These are phyloP conservation scores for Barnettozyma hawaiiensis DNA, from an alignment of 1,139 yeast species.

Conservation along the genomic window DNA sequence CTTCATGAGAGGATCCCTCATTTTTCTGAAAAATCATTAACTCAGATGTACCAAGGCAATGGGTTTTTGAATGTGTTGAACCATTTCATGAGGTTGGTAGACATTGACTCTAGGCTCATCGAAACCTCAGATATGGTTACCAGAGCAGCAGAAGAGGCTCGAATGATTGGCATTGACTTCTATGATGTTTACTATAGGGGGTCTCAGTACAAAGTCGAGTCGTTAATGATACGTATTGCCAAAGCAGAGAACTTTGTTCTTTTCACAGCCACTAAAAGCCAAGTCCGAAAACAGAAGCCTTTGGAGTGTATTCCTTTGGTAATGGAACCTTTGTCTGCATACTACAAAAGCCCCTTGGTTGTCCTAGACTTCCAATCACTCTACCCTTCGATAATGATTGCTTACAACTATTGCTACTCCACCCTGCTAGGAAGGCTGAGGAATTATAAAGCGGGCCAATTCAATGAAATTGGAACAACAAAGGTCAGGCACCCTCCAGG, in stretches of 20 bases:
- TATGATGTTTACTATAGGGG: conserved; percentile 85
- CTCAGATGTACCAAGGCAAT: conserved; percentile 42
- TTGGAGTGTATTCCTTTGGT: conserved; percentile 84
- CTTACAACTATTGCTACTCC: conserved; percentile 87
- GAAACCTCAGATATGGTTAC: conserved; percentile 61
- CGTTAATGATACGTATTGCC: conserved; percentile 66
- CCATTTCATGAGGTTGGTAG: conserved; percentile 50
- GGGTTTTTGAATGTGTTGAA: conserved; percentile 35
- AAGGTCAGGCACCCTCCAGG: conserved; percentile 51
- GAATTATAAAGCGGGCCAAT: conserved; percentile 42
- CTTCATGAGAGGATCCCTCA: conserved; percentile 65
- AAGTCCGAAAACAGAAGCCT: conserved; percentile 82
- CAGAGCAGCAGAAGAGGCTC: conserved; percentile 75
- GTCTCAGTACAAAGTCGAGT: conserved; percentile 89
- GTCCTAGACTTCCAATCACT: conserved; percentile 91
- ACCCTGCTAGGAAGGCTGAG: conserved; percentile 72
- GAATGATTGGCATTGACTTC: conserved; percentile 85
- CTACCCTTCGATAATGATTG: conserved; percentile 89
- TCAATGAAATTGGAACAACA: conserved; percentile 47
- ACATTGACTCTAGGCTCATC: conserved; percentile 45
- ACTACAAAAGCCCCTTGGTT: conserved; percentile 81
- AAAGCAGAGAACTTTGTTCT: conserved; percentile 69
- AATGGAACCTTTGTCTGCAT: conserved; percentile 84
- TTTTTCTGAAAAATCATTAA: conserved; percentile 45
- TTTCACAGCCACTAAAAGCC: conserved; percentile 73